Base-by-base conservation (phyloP, 768 basidiomycete species). In the Psilocybe subaeruginosa region DNA sequence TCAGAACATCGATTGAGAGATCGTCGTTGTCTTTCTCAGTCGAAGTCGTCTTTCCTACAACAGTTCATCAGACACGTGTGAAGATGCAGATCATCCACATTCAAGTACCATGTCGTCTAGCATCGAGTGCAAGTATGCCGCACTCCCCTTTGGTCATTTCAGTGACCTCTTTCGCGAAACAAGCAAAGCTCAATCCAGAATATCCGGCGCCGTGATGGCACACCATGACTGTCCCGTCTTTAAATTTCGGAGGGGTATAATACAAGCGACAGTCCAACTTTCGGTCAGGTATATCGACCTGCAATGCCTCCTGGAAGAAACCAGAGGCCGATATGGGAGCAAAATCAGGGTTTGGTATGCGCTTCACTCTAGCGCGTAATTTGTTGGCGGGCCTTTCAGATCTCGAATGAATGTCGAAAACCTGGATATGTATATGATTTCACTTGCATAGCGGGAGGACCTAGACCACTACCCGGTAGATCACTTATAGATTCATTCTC, bases 161-260 rank as follows among this genome's bases (percentile, higher is more conserved):
- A 9, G 71, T 72, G 1, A 98, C 76, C 74, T 92, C 90, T 73
- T 89, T 90, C n/a, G 96, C 94, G 59, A 97, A 81, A 68, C 87
- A 89, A 2, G 97, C 95, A 72, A 97, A 99, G 64, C 86, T 92
- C 62, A 98, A 78, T 0, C 87, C 97, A 0, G 90, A 89, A 70
- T 94, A 94, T 12, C 97, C 97, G 0, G 94, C 97, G 1, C 97
- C 97, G 67, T 99, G 97, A 68, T 97, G 95, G 75, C 93, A 96
- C 4, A 98, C 82, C 72, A 99, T 84, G 3, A 97, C 86, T 0
- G 90, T 88, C 37, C 80, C 82, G 54, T 80, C 77, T 17, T 76
- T 65, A 31, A 76, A 73, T 51, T 80, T 80, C 1, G 95, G 86
- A 1, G 90, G 84, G 0, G 93, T 91, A 71, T 96, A 92, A 74